phyloP scores from a whole-genome alignment of 129 eudicot genomes.

The Pulicaria dysenterica region DNA sequence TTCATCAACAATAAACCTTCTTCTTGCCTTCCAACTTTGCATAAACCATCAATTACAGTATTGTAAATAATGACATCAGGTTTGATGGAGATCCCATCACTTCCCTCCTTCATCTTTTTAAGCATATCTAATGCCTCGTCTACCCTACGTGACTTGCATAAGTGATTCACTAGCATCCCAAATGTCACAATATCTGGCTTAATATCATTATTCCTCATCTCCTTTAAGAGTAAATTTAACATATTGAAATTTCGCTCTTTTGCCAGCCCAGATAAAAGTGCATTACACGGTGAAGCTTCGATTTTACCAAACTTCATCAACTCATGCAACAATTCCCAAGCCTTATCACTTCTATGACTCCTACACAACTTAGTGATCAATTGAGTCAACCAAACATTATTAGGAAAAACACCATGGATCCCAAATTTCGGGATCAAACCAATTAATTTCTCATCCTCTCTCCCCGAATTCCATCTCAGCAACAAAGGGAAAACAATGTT shows the following conservation, averaged over 20 bases:
- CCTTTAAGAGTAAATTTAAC: constrained; percentile 51
- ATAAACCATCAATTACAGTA: constrained; percentile 71
- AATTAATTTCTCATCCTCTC: constrained; percentile 45
- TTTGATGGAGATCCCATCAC: constrained; percentile 42
- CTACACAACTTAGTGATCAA: constrained; percentile 51
- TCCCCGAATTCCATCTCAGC: constrained; percentile 40
- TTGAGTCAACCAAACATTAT: constrained; percentile 40
- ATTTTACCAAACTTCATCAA: constrained; percentile 53
- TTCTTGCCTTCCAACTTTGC: constrained; percentile 82
- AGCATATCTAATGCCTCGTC: constrained; percentile 69
- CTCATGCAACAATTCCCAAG: constrained; percentile 61
- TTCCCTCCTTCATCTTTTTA: constrained; percentile 60
- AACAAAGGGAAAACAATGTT: constrained; percentile 40
- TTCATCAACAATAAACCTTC: constrained; percentile 60
- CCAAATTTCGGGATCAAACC: constrained; percentile 43
- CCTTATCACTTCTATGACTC: constrained; percentile 36
- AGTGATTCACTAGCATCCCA: constrained; percentile 61
- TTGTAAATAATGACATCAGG: constrained; percentile 77
- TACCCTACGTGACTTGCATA: constrained; percentile 62
- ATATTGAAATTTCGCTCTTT: constrained; percentile 41
- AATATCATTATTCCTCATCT: constrained; percentile 68
- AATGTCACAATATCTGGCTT: constrained; percentile 59
- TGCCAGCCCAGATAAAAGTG: constrained; percentile 54
- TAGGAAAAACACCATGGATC: constrained; percentile 47
- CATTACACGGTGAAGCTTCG: constrained; percentile 54